phyloP scores from a whole-genome alignment of 2,329 filamentous ascomycete genomes.

The Venturia effusa region DNA sequence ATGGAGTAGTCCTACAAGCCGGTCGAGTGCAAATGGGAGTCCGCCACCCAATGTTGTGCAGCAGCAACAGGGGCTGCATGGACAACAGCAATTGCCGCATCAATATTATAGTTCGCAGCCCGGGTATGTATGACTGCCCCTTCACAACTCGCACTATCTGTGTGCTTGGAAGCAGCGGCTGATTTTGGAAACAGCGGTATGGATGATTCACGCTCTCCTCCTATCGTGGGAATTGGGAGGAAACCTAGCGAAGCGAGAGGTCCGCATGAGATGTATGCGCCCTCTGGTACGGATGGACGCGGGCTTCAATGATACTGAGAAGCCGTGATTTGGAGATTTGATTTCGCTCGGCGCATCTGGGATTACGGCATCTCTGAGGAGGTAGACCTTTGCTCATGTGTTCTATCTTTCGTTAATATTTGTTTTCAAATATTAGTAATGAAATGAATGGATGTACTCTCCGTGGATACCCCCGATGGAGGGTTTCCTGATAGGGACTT shows the following conservation, averaged over 20 bases:
- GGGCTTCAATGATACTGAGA: not conserved
- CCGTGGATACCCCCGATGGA: too few species aligned
- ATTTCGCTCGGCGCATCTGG: not conserved
- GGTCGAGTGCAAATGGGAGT: not conserved
- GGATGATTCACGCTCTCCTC: not conserved
- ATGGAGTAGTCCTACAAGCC: not conserved
- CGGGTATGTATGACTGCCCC: not conserved
- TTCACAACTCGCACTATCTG: not conserved
- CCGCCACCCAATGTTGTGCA: not conserved
- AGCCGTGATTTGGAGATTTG: not conserved
- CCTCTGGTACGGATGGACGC: not conserved
- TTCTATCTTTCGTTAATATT: too few species aligned
- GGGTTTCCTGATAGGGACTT: too few species aligned
- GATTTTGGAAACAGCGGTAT: not conserved
- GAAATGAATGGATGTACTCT: too few species aligned
- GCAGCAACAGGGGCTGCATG: not conserved
- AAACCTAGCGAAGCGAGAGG: not conserved
- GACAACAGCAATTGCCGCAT: not conserved
- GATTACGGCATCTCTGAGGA: not conserved
- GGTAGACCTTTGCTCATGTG: too few species aligned
- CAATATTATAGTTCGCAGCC: not conserved
- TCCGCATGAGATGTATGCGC: slow-evolving; percentile 11
- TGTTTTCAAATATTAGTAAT: too few species aligned
- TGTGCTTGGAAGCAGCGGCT: not conserved
- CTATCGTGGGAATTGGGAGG: not conserved